Conservation (phyloP, 768 basidiomycete genomes). For the Fomitopsis serialis region DNA sequence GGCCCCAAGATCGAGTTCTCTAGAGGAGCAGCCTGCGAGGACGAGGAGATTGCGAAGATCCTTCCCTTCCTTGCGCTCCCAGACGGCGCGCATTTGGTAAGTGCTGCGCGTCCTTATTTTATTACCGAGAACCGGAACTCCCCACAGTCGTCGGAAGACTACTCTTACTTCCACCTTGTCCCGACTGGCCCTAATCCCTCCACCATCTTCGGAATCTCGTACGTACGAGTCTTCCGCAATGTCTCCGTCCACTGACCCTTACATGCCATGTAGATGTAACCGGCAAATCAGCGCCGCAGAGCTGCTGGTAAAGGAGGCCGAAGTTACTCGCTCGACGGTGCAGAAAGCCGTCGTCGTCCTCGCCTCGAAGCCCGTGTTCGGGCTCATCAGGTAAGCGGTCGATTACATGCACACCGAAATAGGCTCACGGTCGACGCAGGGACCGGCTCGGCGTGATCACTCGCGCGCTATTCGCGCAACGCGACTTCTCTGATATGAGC, state of each 20-base stretch:
- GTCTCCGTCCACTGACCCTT: not conserved
- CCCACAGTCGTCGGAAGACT: slow-evolving; percentile 80
- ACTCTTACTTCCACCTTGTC: slow-evolving; percentile 93
- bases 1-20: slow-evolving; percentile 90
- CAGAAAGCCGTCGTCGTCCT: slow-evolving; percentile 97
- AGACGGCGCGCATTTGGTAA: slow-evolving; percentile 91
- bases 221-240: slow-evolving; percentile 25
- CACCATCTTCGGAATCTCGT: slow-evolving; percentile 97
- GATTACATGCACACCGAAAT: too few relatives aligned
- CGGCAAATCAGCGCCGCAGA: slow-evolving; percentile 84
- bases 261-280: slow-evolving; percentile 62
- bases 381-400: slow-evolving; percentile 76
- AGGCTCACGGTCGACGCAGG: slow-evolving; percentile 29
- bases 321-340: slow-evolving; percentile 93
- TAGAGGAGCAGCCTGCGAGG: slow-evolving; percentile 71
- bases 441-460: slow-evolving; percentile 97
- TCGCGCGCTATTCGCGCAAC: slow-evolving; percentile 60
- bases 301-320: slow-evolving; percentile 70
- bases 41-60: slow-evolving; percentile 80
- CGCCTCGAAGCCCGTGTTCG: slow-evolving; percentile 86
- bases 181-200: slow-evolving; percentile 56
- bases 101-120: slow-evolving; percentile 19
- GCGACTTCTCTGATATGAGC: slow-evolving; percentile 82
- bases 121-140: slow-evolving; percentile 6
- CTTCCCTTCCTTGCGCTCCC: slow-evolving; percentile 95